Evolutionary conservation across 2,329 filamentous ascomycete species (phyloP), one percentile per base, ranked within the genome.

Genomic region (Emergomyces orientalis): DNA sequence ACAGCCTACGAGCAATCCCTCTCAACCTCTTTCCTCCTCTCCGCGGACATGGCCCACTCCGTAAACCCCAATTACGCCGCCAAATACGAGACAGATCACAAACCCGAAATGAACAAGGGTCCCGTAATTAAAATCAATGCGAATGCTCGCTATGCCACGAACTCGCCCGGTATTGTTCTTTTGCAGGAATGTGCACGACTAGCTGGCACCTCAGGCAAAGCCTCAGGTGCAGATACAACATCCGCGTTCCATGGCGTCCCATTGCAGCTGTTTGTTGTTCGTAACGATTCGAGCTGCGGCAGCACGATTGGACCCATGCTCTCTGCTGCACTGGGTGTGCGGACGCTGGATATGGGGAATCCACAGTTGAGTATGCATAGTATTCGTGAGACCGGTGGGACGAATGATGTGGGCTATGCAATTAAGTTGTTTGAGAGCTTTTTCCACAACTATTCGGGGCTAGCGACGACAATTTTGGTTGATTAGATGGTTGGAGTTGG

Each of bases 271-370:
- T 97, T 97, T 71, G 94, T 99, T 49, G 93, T 97, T 56, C 86
- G 92, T 72, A 99, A 99, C 76, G 94, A 99, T 75, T 94, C 89
- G 3, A 86, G 89, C 60, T 99, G 94, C 75, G 94, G 94, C 62
- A 93, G 90, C 79, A 99, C 94, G 43, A 99, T 99, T 71, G 94
- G 94, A 0, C 94, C 94, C n/a, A 97, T 97, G 87, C 81, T 97
- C 55, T 89, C 89, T 61, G 91, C 93, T 30, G 88, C 88, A 64
- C 80, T 97, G 69, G 94, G 94, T 63, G 86, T 91, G 62, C 83
- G 94, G 65, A 97, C 94, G 1, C 81, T 99, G 54, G 94, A 99
- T 77, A 78, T 97, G 63, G 93, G 93, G 11, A 97, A 97, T 77
- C 88, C 93, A 34, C 93, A 97, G 79, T 80, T 97, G 67, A 91